Percentiles rank a stretch among this genome's conserved stretches.
These are phyloP conservation scores for Oryza officinalis DNA, from an alignment of 176 grass and related monocot genomes.

Conservation along the genomic window DNA sequence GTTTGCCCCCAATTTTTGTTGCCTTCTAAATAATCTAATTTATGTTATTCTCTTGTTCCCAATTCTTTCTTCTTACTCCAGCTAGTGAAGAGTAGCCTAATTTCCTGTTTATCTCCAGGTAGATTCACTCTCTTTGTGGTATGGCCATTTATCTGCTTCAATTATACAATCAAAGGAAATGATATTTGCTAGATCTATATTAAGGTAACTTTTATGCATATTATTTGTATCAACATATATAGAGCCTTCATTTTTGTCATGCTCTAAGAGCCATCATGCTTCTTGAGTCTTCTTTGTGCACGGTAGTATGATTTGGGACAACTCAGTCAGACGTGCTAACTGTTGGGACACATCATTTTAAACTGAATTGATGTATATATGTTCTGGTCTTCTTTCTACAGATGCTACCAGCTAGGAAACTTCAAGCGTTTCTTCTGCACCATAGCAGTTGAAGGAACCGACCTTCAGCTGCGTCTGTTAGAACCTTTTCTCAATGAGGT, in stretches of 20 bases:
- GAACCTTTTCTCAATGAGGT: slow-evolving; percentile 97
- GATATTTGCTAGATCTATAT: slow-evolving; percentile 76
- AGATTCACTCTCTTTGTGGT: slow-evolving; percentile 89
- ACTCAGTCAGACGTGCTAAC: slow-evolving; percentile 11
- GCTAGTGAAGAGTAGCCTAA: slow-evolving; percentile 9
- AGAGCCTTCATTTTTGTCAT: slow-evolving; percentile 22
- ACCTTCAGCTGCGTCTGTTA: slow-evolving; percentile 71
- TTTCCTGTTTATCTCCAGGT: slow-evolving; percentile 49
- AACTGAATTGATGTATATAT: slow-evolving; percentile 12
- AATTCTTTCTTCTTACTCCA: slow-evolving; percentile 13
- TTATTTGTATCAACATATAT: slow-evolving; percentile 23
- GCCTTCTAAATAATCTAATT: slow-evolving; percentile 1
- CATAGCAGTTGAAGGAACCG: slow-evolving; percentile 62
- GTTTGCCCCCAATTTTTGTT: slow-evolving; percentile 43
- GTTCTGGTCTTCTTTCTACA: slow-evolving; percentile 44
- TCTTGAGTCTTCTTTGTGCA: slow-evolving; percentile 7
- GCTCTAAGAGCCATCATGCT: slow-evolving; percentile 16
- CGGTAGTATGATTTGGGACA: slow-evolving; percentile 15
- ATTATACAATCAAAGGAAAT: slow-evolving; percentile 74
- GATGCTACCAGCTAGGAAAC: slow-evolving; percentile 75
- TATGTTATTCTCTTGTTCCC: slow-evolving; percentile 10
- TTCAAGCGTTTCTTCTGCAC: slow-evolving; percentile 89
- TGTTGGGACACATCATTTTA: slow-evolving; percentile 4
- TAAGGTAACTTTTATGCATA: slow-evolving; percentile 57
- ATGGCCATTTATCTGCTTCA: slow-evolving; percentile 53